phyloP scores from a whole-genome alignment of 306 rosid genomes.

The Erythrophleum fordii region DNA sequence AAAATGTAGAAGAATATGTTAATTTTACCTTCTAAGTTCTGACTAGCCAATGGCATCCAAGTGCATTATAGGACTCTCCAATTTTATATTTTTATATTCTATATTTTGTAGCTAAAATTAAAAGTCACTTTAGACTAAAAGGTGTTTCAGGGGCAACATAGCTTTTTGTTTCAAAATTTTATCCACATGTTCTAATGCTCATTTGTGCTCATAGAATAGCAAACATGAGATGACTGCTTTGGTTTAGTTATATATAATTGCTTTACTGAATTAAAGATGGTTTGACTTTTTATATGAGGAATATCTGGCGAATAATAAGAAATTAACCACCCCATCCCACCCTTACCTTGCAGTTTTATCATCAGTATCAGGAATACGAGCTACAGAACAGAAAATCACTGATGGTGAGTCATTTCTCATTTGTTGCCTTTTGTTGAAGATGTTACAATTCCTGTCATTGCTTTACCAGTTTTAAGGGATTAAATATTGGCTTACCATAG shows the following conservation, averaged over 20 bases:
- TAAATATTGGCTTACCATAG: slow-evolving; percentile 18
- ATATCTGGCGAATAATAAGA: not conserved
- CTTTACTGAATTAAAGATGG: not conserved
- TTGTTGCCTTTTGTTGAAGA: slow-evolving; percentile 4
- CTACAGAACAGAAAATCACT: slow-evolving; percentile 55
- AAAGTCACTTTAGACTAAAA: not conserved
- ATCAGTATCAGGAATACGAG: slow-evolving; percentile 76
- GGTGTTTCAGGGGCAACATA: not conserved
- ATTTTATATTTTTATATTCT: not conserved
- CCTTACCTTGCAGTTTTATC: slow-evolving; percentile 70
- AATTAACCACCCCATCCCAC: not conserved
- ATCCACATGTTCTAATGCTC: not conserved
- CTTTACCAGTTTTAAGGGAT: not conserved
- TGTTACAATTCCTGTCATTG: slow-evolving; percentile 4
- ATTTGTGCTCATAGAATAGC: not conserved
- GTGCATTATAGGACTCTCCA: not conserved
- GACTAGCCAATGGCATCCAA: not conserved
- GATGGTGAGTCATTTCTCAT: slow-evolving; percentile 49
- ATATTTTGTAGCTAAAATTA: not conserved
- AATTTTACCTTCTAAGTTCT: not conserved
- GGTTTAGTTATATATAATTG: slow-evolving; percentile 9
- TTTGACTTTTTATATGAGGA: not conserved
- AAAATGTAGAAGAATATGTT: not conserved
- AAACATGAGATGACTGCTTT: slow-evolving; percentile 1
- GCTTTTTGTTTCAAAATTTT: not conserved